Base-by-base conservation (phyloP, 306 rosid genomes). In the Cyclanthera cordifolia region DNA sequence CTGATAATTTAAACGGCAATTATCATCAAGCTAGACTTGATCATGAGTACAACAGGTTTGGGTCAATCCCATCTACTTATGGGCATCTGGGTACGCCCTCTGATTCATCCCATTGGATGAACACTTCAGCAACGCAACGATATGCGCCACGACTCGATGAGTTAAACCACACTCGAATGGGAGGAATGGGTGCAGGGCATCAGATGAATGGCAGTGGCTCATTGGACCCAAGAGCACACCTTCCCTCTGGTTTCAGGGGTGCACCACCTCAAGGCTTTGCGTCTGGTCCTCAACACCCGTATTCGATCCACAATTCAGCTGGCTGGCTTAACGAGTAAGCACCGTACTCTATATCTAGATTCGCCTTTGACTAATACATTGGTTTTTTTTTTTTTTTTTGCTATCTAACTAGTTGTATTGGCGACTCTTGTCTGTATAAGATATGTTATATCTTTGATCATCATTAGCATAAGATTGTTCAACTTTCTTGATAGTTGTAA, bases 121-220 rank as follows among this genome's bases (percentile, higher is more conserved):
- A 53, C 65, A 71, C 74, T 9, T 80, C 96, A 11, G 76, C 85
- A 30, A 86, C 77, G 83, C 82, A 80, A 43, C 88, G 84, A 48
- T 88, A 88, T 74, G 83, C 78, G 5, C 89, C 95, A 49, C 85
- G 82, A 56, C 27, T 88, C 17, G 89, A 90, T 61, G 89, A 82
- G 67, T 25, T 80, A 41, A 90, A 84, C 82, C 78, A 73, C 72
- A 15, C 19, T 5, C 70, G 85, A 68, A 56, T 70, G 63, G 76
- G 75, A 32, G 58, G 76, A 74, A 41, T 79, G 17, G 80, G 83
- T 5, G 45, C 74, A 37, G 85, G 53, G 25, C 77, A 63, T 13
- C 83, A 75, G 48, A 30, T 45, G 49, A 57, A 34, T 57, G 56
- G 77, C 75, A 72, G 34, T 27, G 47, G 41, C 41, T 0, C 63